Evolutionary conservation across 2,329 filamentous ascomycete species (phyloP).

Genomic region (Clarireedia sp.): DNA sequence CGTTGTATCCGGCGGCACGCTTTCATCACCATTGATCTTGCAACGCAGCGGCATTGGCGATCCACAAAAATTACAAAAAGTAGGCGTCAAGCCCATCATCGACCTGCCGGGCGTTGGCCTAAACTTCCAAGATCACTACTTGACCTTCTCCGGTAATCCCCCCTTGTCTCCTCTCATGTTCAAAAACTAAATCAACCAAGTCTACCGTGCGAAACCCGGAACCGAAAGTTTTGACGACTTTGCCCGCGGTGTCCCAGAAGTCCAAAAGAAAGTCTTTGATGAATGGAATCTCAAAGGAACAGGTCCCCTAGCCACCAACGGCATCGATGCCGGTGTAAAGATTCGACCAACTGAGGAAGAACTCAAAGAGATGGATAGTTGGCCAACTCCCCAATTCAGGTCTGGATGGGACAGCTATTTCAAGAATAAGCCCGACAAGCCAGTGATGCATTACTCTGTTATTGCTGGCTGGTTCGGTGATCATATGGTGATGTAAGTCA

Average conservation of each 20-base stretch:
- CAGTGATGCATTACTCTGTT: constrained; percentile 77
- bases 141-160: constrained; percentile 37
- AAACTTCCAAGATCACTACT: constrained; percentile 49
- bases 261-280: constrained; percentile 64
- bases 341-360: constrained; percentile 50
- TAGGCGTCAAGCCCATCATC: constrained; percentile 39
- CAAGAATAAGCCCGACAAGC: constrained; percentile 77
- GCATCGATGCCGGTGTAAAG: constrained; percentile 44
- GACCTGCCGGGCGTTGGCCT: constrained; percentile 45
- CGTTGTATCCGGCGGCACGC: constrained; percentile 35
- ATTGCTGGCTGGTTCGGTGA: constrained; percentile 58
- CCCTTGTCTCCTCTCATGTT: no score
- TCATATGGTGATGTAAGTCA: constrained; percentile 47
- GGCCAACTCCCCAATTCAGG: constrained; percentile 68
- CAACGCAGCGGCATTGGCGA: constrained; percentile 54
- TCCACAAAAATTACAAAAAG: constrained; percentile 38
- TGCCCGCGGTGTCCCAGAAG: constrained; percentile 61
- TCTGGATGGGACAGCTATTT: constrained; percentile 76
- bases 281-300: constrained; percentile 77
- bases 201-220: constrained; percentile 32
- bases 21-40: constrained; percentile 38
- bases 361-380: constrained; percentile 43
- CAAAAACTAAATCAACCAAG: neutral
- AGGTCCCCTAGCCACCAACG: constrained; percentile 36
- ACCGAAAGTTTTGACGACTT: constrained; percentile 78